A percentile compares a stretch with the other conserved stretches of the same genome.
phyloP scores from a whole-genome alignment of 495 filamentous ascomycete species.

The Hypoxylon crocopeplum region DNA sequence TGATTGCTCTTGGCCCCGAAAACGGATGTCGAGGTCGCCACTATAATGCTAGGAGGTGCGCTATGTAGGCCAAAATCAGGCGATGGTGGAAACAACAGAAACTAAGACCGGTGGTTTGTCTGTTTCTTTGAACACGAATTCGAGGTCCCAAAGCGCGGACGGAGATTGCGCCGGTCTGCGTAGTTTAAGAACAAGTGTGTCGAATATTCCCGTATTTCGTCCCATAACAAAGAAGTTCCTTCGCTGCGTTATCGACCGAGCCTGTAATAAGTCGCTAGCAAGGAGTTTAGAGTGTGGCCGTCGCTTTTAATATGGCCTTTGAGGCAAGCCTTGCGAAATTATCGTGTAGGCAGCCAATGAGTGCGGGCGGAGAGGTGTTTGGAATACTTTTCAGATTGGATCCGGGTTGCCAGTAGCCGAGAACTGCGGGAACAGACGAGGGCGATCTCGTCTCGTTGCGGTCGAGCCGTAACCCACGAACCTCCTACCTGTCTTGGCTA shows the following conservation, averaged over 20 bases:
- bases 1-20: conserved; percentile 2
- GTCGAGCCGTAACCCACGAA: conserved; percentile 13
- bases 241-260: too few relatives aligned
- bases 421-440: conserved; percentile 30
- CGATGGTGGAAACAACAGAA: conserved; percentile 3
- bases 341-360: conserved; percentile 12
- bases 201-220: too few relatives aligned
- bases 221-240: too few relatives aligned
- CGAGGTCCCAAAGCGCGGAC: too few relatives aligned
- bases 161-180: too few relatives aligned
- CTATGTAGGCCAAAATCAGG: conserved; percentile 13
- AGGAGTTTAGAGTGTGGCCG: conserved; percentile 1
- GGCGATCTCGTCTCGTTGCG: conserved; percentile 21
- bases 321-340: conserved; percentile 12
- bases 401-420: conserved; percentile 27
- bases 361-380: conserved; percentile 1
- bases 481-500: conserved; percentile 18
- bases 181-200: too few relatives aligned
- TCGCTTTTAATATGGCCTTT: background rate
- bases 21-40: conserved; percentile 10
- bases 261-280: background rate
- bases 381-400: conserved; percentile 11
- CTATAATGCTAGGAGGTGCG: background rate
- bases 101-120: background rate
- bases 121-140: too few relatives aligned